Percentiles rank a stretch among this genome's conserved stretches.
Evolutionary conservation across 192 early-diverging fungal species (phyloP).

Genomic region (Nowakowskiella sp.): DNA sequence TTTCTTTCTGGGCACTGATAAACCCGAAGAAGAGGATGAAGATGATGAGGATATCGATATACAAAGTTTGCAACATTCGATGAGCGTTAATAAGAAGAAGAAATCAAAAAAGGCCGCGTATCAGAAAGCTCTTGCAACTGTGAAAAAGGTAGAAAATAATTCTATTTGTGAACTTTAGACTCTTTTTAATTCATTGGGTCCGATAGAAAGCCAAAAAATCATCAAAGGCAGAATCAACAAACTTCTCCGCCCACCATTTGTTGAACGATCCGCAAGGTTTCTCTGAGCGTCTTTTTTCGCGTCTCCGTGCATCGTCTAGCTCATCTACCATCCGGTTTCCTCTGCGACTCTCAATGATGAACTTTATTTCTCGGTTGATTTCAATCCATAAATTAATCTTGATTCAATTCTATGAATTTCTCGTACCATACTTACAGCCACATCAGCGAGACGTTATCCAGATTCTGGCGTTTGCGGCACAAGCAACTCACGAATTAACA

Average conservation of each 20-base stretch:
- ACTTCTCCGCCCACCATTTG: constrained; percentile 90
- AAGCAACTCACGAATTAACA: constrained; percentile 84
- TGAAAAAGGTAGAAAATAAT: constrained; percentile 53
- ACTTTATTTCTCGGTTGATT: constrained; percentile 90
- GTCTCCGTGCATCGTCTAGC: constrained; percentile 62
- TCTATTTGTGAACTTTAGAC: background rate
- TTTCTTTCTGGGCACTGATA: constrained; percentile 79
- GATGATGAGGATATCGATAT: constrained; percentile 67
- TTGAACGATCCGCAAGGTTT: constrained; percentile 97
- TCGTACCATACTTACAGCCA: constrained; percentile 92
- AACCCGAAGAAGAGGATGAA: constrained; percentile 61
- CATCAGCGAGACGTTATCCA: constrained; percentile 89
- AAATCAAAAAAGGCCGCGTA: constrained; percentile 66
- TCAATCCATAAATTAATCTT: constrained; percentile 91
- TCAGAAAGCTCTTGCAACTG: constrained; percentile 65
- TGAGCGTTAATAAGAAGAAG: constrained; percentile 79
- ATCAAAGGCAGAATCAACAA: constrained; percentile 64
- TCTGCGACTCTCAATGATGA: constrained; percentile 83
- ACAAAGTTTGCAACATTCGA: constrained; percentile 65
- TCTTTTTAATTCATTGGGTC: background rate
- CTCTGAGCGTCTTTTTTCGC: constrained; percentile 87
- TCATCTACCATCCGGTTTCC: constrained; percentile 61
- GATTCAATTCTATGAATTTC: constrained; percentile 84
- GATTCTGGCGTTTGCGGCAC: constrained; percentile 83
- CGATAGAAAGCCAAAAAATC: constrained; percentile 55